Conservation (phyloP, 1,139 yeast genomes). For the Arxiozyma heterogenica region DNA sequence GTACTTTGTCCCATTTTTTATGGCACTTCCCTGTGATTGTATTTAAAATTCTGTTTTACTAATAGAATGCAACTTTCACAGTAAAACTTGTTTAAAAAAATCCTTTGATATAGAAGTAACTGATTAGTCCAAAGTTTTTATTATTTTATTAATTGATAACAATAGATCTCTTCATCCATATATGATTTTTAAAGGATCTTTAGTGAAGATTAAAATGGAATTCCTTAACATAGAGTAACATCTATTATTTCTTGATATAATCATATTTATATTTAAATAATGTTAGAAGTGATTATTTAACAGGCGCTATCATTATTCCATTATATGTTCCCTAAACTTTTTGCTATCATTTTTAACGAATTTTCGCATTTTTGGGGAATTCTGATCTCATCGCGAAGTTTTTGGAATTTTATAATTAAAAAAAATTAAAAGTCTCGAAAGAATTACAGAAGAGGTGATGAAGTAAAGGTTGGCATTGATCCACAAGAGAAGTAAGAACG, state of each 20-base stretch:
- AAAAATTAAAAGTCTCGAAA: neutral
- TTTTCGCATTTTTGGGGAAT: neutral
- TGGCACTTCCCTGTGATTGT: neutral
- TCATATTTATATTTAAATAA: neutral
- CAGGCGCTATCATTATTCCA: neutral
- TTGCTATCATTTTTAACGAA: neutral
- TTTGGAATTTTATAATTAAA: neutral
- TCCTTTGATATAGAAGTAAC: neutral
- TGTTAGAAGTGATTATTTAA: neutral
- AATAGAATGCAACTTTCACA: neutral
- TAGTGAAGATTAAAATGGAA: neutral
- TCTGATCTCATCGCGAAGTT: conserved; percentile 3
- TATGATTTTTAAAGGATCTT: too few species aligned
- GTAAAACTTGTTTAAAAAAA: too few species aligned
- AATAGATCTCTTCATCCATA: too few species aligned
- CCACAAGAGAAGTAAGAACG: neutral
- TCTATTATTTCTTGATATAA: neutral
- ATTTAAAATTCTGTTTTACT: neutral
- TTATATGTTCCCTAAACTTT: neutral
- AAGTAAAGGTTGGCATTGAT: neutral
- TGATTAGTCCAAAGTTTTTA: too few species aligned
- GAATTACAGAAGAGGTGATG: neutral
- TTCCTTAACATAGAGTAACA: neutral
- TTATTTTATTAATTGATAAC: neutral
- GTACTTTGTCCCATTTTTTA: conserved; percentile 4